These are phyloP conservation scores for Pezicula rhizophila DNA, from an alignment of 2,329 filamentous ascomycete genomes.

Conservation along the genomic window DNA sequence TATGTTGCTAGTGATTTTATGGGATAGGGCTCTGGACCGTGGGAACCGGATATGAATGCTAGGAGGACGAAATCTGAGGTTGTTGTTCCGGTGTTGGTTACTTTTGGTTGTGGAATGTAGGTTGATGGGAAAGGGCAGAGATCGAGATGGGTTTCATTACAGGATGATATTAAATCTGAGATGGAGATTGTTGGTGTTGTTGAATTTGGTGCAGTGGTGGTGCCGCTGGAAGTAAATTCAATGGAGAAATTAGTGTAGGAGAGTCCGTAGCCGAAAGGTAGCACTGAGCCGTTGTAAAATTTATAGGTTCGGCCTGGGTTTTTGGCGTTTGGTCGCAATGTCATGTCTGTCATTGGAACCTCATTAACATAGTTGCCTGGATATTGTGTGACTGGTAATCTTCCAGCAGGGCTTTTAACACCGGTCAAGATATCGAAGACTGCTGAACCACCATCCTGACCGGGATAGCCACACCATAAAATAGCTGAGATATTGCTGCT, in stretches of 20 bases:
- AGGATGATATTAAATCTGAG: conserved; percentile 28
- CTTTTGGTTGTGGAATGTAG: conserved; percentile 24
- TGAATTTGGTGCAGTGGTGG: conserved; percentile 24
- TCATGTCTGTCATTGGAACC: conserved; percentile 50
- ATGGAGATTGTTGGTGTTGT: conserved; percentile 20
- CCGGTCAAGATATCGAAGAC: conserved; percentile 49
- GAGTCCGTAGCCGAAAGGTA: conserved; percentile 48
- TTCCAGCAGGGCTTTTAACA: conserved; percentile 41
- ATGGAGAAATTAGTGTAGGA: conserved; percentile 51
- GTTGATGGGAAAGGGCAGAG: conserved; percentile 32
- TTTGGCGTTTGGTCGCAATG: conserved; percentile 38
- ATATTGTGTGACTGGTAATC: conserved; percentile 51
- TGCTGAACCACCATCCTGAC: conserved; percentile 51
- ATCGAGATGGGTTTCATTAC: conserved; percentile 21
- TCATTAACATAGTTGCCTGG: conserved; percentile 43
- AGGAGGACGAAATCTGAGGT: conserved; percentile 48
- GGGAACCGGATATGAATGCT: conserved; percentile 40
- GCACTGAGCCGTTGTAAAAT: conserved; percentile 49
- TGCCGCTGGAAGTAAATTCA: conserved; percentile 1
- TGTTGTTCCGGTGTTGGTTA: conserved; percentile 44
- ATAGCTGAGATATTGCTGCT: conserved; percentile 44
- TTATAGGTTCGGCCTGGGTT: conserved; percentile 45
- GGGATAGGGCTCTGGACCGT: conserved; percentile 44
- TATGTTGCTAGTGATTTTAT: conserved; percentile 48
- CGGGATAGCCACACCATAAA: conserved; percentile 54